Percentiles rank a stretch among this genome's conserved stretches.
Evolutionary conservation across 768 basidiomycete genomes (phyloP).

Genomic region (Pisolithus marmoratus): DNA sequence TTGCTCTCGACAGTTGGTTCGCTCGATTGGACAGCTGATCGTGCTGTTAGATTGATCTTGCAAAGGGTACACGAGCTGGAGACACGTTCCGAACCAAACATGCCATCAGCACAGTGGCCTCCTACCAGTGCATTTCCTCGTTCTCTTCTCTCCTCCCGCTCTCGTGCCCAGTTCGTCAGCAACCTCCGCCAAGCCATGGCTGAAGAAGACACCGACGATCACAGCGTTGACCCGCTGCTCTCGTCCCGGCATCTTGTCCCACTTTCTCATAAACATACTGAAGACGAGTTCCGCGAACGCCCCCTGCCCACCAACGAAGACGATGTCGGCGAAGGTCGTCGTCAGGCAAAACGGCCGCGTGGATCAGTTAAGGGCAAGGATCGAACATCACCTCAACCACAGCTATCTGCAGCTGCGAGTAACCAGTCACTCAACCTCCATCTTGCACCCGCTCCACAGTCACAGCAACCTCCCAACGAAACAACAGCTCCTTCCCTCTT

Average conservation of each 20-base stretch:
- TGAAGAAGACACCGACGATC: slow-evolving; percentile 41
- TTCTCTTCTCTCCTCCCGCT: slow-evolving; percentile 36
- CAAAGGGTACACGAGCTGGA: slow-evolving; percentile 63
- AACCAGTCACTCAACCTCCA: slow-evolving; percentile 21
- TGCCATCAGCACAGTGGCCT: slow-evolving; percentile 30
- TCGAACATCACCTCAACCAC: slow-evolving; percentile 21
- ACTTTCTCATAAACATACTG: slow-evolving; percentile 37
- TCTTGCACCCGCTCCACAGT: slow-evolving; percentile 17
- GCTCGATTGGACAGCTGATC: not conserved
- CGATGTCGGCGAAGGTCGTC: slow-evolving; percentile 38
- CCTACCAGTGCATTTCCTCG: slow-evolving; percentile 46
- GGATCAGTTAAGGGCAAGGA: slow-evolving; percentile 34
- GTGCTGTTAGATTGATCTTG: slow-evolving; percentile 39
- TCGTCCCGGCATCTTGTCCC: slow-evolving; percentile 43
- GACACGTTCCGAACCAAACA: slow-evolving; percentile 29
- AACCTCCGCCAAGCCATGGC: slow-evolving; percentile 45
- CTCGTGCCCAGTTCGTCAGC: slow-evolving; percentile 39
- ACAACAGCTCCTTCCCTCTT: slow-evolving; percentile 26
- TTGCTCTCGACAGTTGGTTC: not conserved
- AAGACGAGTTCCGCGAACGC: slow-evolving; percentile 37
- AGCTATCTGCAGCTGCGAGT: slow-evolving; percentile 7
- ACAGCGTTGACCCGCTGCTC: slow-evolving; percentile 40
- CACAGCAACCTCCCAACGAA: slow-evolving; percentile 14
- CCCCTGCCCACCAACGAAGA: slow-evolving; percentile 30
- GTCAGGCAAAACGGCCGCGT: slow-evolving; percentile 28